Conservation (phyloP, 106 monocot genomes). For the Dendrobium officinale region DNA sequence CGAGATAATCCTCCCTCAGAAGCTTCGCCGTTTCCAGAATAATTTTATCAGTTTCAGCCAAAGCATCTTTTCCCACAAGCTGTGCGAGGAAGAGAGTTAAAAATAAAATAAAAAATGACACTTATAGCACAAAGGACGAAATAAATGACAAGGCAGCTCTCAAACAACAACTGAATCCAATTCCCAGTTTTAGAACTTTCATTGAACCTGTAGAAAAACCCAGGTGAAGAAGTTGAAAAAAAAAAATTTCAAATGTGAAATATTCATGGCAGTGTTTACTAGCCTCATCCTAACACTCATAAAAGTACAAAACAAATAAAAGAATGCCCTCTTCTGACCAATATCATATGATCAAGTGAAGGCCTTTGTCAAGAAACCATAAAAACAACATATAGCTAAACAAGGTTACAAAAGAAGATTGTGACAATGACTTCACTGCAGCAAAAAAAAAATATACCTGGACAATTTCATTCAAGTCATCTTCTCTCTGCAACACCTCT, state of each 20-base stretch:
- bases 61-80: conserved; percentile 99
- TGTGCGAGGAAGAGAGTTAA: conserved; percentile 6
- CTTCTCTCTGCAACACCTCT: conserved; percentile 98
- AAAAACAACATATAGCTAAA: not conserved
- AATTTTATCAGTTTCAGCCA: conserved; percentile 96
- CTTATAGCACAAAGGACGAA: not conserved
- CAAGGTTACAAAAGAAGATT: not conserved
- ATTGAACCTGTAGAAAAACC: not conserved
- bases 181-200: not conserved
- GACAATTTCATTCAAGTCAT: conserved; percentile 99
- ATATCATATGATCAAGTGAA: not conserved
- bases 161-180: not conserved
- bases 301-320: not conserved
- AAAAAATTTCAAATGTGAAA: not conserved
- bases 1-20: conserved; percentile 95
- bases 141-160: not conserved
- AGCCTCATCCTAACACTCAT: not conserved
- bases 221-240: not conserved
- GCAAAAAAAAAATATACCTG: conserved; percentile 49
- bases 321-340: not conserved
- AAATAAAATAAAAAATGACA: not conserved
- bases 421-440: not conserved
- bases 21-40: conserved; percentile 94
- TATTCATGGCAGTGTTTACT: not conserved
- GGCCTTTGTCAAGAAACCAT: not conserved